phyloP scores from a whole-genome alignment of 2,329 filamentous ascomycete species.

The Blastomyces parvus region DNA sequence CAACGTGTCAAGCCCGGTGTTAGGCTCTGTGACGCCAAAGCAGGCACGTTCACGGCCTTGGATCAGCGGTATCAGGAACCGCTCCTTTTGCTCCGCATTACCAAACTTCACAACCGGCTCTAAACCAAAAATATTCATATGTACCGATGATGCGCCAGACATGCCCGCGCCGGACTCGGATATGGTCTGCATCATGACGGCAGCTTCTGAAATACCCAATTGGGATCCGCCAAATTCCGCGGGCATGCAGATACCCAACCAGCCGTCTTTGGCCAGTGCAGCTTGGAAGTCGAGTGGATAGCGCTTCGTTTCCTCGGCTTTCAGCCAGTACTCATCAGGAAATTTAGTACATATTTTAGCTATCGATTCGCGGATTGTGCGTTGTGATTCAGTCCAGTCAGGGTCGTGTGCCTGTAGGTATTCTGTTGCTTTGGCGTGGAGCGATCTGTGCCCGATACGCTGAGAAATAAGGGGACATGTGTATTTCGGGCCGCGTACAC shows the following conservation, averaged over 20 bases:
- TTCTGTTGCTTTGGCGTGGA: constrained; percentile 20
- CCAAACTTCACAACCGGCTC: constrained; percentile 56
- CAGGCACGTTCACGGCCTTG: constrained; percentile 73
- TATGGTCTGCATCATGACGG: constrained; percentile 42
- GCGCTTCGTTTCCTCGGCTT: constrained; percentile 28
- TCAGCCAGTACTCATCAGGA: constrained; percentile 37
- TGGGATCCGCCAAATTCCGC: constrained; percentile 35
- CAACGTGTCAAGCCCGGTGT: constrained; percentile 84
- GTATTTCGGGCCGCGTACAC: neutral
- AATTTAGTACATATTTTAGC: constrained; percentile 37
- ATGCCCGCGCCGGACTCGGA: constrained; percentile 38
- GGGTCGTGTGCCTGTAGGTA: constrained; percentile 23
- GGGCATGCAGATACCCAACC: constrained; percentile 40
- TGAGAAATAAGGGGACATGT: neutral
- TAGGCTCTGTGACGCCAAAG: constrained; percentile 84
- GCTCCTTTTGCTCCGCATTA: constrained; percentile 72
- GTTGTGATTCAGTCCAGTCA: constrained; percentile 35
- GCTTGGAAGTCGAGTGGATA: constrained; percentile 36
- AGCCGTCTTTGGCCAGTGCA: constrained; percentile 35
- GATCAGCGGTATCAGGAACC: constrained; percentile 68
- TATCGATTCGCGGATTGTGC: constrained; percentile 37
- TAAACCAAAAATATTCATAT: constrained; percentile 43
- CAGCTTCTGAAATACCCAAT: constrained; percentile 36
- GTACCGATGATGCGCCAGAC: constrained; percentile 35
- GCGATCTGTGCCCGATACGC: neutral